phyloP scores from a whole-genome alignment of 73 alveolate genomes.

The Blepharisma japonicum region DNA sequence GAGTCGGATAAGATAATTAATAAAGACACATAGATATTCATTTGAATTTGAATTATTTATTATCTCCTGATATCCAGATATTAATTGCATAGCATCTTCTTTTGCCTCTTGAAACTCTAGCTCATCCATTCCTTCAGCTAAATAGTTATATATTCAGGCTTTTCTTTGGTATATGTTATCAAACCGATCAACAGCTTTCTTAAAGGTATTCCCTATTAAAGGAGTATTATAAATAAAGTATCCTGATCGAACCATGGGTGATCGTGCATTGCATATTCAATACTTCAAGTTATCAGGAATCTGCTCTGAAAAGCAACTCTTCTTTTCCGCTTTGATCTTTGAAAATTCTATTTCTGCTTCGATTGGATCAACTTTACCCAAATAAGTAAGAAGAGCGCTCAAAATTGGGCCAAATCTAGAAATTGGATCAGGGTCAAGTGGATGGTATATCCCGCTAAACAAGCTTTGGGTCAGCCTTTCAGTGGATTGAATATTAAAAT shows the following conservation, averaged over 20 bases:
- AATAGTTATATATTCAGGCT: constrained; percentile 45
- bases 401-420: constrained; percentile 35
- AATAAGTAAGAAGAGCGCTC: constrained; percentile 33
- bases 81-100: no score
- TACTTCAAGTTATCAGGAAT: no score
- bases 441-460: not conserved
- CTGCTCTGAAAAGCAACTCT: no score
- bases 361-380: constrained; percentile 51
- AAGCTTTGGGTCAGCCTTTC: not conserved
- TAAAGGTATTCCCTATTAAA: constrained; percentile 31
- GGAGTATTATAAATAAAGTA: constrained; percentile 31
- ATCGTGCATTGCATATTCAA: constrained; percentile 64
- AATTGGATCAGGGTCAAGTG: constrained; percentile 30
- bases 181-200: constrained; percentile 35
- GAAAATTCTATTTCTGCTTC: constrained; percentile 88
- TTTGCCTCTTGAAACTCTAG: no score
- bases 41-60: no score
- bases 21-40: no score
- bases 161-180: constrained; percentile 43
- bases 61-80: no score
- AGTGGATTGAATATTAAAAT: not conserved
- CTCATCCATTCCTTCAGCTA: constrained; percentile 39
- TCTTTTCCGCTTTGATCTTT: not conserved
- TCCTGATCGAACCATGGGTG: constrained; percentile 26
- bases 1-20: no score